Evolutionary conservation across 2,329 filamentous ascomycete species (phyloP).

Genomic region (Phoma sp.): DNA sequence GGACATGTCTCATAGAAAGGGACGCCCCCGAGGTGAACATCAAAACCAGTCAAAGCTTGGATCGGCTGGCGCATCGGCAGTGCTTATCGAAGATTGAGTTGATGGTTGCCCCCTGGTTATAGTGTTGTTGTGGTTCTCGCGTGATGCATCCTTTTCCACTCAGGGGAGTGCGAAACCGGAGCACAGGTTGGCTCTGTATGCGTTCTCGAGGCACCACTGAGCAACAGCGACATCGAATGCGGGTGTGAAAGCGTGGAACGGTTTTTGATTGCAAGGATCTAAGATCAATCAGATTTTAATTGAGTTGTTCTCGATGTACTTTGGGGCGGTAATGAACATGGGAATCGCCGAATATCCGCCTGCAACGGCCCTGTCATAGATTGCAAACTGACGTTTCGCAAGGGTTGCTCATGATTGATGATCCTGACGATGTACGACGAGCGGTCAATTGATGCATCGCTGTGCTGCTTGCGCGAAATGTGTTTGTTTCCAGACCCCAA

Average conservation of each 20-base stretch:
- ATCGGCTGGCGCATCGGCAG: not conserved
- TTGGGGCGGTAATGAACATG: not conserved
- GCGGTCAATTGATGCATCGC: not conserved
- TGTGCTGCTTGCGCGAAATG: constrained; percentile 1
- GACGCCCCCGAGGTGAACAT: not conserved
- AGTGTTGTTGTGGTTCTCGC: not conserved
- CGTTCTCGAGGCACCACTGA: not conserved
- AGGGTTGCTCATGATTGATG: not conserved
- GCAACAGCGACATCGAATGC: not conserved
- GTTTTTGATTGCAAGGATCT: too few relatives aligned
- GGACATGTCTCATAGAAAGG: not conserved
- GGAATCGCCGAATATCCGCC: not conserved
- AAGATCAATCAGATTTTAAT: not conserved
- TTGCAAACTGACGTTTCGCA: not conserved
- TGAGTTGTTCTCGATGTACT: not conserved
- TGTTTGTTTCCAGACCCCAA: too few relatives aligned
- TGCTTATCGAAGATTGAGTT: not conserved
- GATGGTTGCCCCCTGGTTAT: not conserved
- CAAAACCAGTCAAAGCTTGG: not conserved
- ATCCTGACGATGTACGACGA: not conserved
- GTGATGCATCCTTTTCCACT: not conserved
- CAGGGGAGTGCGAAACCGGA: not conserved
- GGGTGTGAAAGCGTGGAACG: too few relatives aligned
- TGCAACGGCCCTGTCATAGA: not conserved
- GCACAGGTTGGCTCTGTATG: not conserved